A percentile compares a stretch with the other conserved stretches of the same genome.
These are phyloP conservation scores for Schwanniomyces vanrijiae DNA, from an alignment of 805 yeast species.

Conservation along the genomic window DNA sequence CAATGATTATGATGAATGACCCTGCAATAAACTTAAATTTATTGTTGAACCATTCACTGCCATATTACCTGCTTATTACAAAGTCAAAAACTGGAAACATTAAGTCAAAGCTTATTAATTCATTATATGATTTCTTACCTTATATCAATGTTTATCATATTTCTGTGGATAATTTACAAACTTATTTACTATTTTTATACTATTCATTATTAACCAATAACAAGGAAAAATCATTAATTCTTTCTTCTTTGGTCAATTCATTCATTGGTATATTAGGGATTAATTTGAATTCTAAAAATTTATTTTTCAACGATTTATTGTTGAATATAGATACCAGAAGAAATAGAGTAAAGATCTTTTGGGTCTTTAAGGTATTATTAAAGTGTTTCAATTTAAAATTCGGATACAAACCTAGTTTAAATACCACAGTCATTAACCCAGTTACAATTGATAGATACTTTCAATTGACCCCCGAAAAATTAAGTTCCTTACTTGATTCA, in stretches of 20 bases:
- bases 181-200: constrained; percentile 48
- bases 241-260: constrained; percentile 40
- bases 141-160: constrained; percentile 51
- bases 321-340: constrained; percentile 35
- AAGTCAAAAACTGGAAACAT: constrained; percentile 22
- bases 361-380: constrained; percentile 45
- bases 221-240: constrained; percentile 38
- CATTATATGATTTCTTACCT: constrained; percentile 45
- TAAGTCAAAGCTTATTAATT: constrained; percentile 31
- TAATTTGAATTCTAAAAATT: constrained; percentile 39
- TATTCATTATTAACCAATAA: constrained; percentile 46
- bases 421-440: constrained; percentile 47
- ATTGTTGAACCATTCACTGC: constrained; percentile 36
- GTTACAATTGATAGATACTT: constrained; percentile 46
- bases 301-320: constrained; percentile 48
- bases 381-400: constrained; percentile 43
- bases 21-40: constrained; percentile 43
- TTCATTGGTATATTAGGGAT: constrained; percentile 44
- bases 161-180: constrained; percentile 49
- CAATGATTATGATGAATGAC: constrained; percentile 53
- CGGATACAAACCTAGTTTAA: constrained; percentile 46
- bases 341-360: constrained; percentile 44
- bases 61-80: constrained; percentile 22
- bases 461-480: constrained; percentile 44
- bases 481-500: constrained; percentile 28